Base-by-base conservation (phyloP, 2,329 filamentous ascomycete genomes). In the Cordyceps cicadae region DNA sequence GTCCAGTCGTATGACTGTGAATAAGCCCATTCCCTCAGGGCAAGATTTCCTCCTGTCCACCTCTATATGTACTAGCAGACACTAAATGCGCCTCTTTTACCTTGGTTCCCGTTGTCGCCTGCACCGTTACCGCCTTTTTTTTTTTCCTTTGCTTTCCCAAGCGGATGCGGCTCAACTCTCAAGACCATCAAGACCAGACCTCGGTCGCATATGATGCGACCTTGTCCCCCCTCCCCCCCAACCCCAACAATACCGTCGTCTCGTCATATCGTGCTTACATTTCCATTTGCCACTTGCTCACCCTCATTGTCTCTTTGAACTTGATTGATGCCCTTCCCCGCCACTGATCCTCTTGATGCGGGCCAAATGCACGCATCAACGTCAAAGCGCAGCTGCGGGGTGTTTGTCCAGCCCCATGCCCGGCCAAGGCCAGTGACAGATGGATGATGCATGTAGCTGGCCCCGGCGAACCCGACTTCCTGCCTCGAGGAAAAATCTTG, bases 101-200 rank as follows among this genome's bases (percentile, higher is more conserved):
- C 8, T 26, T 5, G n/a, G 19, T 26, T 39, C 29, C 48, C 54
- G 41, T 26, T 56, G 17, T 29, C 29, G 29, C 29, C 29, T 5
- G 45, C 54, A 43, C 29, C 17, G 29, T 57, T 41, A 6, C 29
- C 29, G 29, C 24, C 4, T 24, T 24, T 24, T 24, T 24, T 24
- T 24, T 50, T 49, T 14, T 29, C 1, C 7, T 21, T 6, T 24
- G 17, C 26, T 21, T 17, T 15, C 24, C 24, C 8, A 32, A 41
- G 15, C 54, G 54, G 54, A 57, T 41, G 54, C 54, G 54, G 54
- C 54, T 57, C 54, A 57, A 57, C 54, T 41, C 17, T 26, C 45
- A 29, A 39, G 19, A 50, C 24, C 2, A 24, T 26, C 45, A 29
- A 39, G 19, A 50, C 24, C 2, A 24, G 19, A 50, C 54, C 54